Percentiles rank a stretch among this genome's conserved stretches.
Conservation (phyloP, 495 filamentous ascomycete species). For the Penicillium lividum region DNA sequence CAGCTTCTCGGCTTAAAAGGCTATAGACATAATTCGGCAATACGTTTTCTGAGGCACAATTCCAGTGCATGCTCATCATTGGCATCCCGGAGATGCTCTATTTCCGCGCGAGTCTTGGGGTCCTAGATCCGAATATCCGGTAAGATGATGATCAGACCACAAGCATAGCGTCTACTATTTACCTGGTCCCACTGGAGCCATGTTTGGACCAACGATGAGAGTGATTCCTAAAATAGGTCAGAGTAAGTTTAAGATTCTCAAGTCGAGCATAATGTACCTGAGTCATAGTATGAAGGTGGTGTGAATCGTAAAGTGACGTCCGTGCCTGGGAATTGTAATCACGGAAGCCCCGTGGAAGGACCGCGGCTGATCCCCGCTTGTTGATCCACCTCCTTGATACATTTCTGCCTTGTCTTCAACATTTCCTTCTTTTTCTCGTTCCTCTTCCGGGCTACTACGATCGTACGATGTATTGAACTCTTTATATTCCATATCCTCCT, state of each 20-base stretch:
- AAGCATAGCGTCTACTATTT: slow-evolving; percentile 9
- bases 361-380: slow-evolving; percentile 27
- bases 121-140: slow-evolving; percentile 43
- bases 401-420: slow-evolving; percentile 8
- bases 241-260: not conserved
- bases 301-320: not conserved
- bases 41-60: slow-evolving; percentile 56
- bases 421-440: not conserved
- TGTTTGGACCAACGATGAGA: slow-evolving; percentile 42
- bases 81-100: slow-evolving; percentile 52
- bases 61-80: slow-evolving; percentile 55
- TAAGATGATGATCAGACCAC: slow-evolving; percentile 24
- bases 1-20: not conserved
- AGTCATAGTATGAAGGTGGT: not conserved
- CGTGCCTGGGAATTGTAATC: slow-evolving; percentile 11
- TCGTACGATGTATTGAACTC: slow-evolving; percentile 3
- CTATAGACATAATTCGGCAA: slow-evolving; percentile 11
- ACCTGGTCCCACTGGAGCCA: slow-evolving; percentile 69
- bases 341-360: slow-evolving; percentile 8
- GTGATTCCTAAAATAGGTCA: slow-evolving; percentile 29
- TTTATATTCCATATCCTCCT: not conserved
- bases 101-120: slow-evolving; percentile 57
- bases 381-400: slow-evolving; percentile 25
- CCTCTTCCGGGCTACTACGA: not conserved
- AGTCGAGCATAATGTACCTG: not conserved